Conservation (phyloP, 306 rosid species). For the Morella rubra region DNA sequence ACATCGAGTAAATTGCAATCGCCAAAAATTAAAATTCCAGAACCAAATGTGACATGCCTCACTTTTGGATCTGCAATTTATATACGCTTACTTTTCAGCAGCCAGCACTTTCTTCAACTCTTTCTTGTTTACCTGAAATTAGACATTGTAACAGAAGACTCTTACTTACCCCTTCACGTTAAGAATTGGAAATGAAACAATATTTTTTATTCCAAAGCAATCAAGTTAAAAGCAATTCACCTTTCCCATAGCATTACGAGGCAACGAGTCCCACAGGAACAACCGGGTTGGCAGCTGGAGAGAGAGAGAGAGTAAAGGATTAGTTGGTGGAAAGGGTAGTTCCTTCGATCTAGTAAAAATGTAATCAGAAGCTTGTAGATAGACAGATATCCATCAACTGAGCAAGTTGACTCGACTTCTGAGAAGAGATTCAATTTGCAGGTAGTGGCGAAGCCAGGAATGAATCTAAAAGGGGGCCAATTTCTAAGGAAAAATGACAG, state of each 20-base stretch:
- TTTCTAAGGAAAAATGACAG: no score
- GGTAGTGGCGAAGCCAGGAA: no score
- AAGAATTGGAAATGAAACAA: neutral
- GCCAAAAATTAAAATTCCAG: neutral
- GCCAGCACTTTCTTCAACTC: conserved; percentile 69
- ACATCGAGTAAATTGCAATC: neutral
- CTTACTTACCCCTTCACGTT: neutral
- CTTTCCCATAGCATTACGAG: conserved; percentile 99
- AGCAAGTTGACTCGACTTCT: neutral
- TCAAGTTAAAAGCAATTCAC: conserved; percentile 34
- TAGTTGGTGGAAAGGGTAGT: neutral
- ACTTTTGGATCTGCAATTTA: conserved; percentile 7
- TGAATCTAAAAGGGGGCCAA: no score
- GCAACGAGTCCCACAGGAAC: conserved; percentile 68
- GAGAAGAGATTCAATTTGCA: neutral
- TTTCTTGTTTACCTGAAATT: conserved; percentile 80
- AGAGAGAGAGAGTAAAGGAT: neutral
- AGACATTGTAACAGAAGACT: conserved; percentile 8
- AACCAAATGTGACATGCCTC: neutral
- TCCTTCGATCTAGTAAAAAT: neutral
- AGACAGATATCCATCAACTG: neutral
- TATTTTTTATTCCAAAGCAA: neutral
- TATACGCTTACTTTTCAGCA: conserved; percentile 30
- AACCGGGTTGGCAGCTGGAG: conserved; percentile 70
- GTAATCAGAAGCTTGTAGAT: neutral